These are phyloP conservation scores for Fusarium oxysporum DNA, from an alignment of 2,329 filamentous ascomycete genomes.

Conservation along the genomic window DNA sequence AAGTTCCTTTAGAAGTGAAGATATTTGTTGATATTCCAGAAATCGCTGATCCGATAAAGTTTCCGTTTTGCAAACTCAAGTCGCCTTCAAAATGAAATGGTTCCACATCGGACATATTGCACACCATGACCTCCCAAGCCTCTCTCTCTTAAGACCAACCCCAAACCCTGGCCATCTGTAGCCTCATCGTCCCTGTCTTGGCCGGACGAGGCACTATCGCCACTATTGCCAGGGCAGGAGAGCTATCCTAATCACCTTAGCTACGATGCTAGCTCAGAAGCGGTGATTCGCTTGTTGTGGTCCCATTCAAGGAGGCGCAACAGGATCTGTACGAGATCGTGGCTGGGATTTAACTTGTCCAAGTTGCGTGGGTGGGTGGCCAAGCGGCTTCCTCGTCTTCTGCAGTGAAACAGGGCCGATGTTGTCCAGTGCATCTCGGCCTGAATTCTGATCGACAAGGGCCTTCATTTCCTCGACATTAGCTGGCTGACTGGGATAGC, in stretches of 20 bases:
- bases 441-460: too few species aligned
- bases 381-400: too few species aligned
- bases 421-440: too few species aligned
- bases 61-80: too few species aligned
- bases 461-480: too few species aligned
- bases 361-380: too few species aligned
- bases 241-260: background rate
- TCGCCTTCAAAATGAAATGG: background rate
- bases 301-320: conserved; percentile 39
- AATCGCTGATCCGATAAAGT: too few species aligned
- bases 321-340: conserved; percentile 41
- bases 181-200: background rate
- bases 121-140: background rate
- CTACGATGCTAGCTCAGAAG: conserved; percentile 8
- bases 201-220: background rate
- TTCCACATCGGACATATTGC: background rate
- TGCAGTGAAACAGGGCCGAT: too few species aligned
- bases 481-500: too few species aligned
- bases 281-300: conserved; percentile 26
- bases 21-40: background rate
- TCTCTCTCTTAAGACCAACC: background rate
- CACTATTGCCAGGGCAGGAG: background rate
- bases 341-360: conserved; percentile 30
- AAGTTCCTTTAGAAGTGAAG: background rate
- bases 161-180: background rate